phyloP scores from a whole-genome alignment of 345 rosid species.

The Nephelium lappaceum region DNA sequence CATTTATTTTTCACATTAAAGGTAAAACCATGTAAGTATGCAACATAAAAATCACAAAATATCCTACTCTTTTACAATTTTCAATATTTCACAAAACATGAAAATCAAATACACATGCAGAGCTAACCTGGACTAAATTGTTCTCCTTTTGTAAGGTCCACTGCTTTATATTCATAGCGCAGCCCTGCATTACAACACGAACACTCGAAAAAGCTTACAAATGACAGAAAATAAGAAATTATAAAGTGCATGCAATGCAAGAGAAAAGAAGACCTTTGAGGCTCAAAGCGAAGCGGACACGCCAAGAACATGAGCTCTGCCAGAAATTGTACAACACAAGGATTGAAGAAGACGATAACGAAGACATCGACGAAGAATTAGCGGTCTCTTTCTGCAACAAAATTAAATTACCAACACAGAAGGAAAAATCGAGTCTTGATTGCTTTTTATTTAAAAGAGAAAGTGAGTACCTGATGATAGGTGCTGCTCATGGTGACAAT shows the following conservation, averaged over 20 bases:
- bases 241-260: background rate
- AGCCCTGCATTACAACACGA: constrained; percentile 34
- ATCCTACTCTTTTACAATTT: background rate
- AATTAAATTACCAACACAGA: background rate
- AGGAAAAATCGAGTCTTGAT: background rate
- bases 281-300: constrained; percentile 60
- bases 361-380: background rate
- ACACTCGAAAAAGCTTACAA: background rate
- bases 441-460: background rate
- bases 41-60: background rate
- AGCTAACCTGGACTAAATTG: constrained; percentile 45
- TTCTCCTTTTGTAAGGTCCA: constrained; percentile 47
- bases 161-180: constrained; percentile 49
- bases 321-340: constrained; percentile 50
- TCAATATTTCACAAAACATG: background rate
- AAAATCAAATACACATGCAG: background rate
- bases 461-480: background rate
- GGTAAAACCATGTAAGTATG: background rate
- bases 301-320: constrained; percentile 73
- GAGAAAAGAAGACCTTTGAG: constrained; percentile 43
- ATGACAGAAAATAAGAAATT: background rate
- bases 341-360: constrained; percentile 26
- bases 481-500: background rate
- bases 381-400: constrained; percentile 9
- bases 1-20: background rate